Evolutionary conservation across 2,329 filamentous ascomycete genomes (phyloP).

Genomic region (Knoxdaviesia capensis): DNA sequence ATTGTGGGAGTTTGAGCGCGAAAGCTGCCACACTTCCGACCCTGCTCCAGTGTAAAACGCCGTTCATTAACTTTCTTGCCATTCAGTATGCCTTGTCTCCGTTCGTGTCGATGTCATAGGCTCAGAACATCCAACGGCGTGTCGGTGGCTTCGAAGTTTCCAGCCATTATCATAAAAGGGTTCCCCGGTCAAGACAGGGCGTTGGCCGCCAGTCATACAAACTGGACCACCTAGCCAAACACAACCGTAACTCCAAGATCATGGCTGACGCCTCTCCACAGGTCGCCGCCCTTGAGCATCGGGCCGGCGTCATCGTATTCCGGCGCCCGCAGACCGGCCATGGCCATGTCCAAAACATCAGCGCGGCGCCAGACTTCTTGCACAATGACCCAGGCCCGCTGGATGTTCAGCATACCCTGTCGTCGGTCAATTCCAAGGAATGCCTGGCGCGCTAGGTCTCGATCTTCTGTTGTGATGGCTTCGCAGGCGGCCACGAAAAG

Average conservation of each 20-base stretch:
- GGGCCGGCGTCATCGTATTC: not conserved
- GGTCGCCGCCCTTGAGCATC: slow-evolving; percentile 14
- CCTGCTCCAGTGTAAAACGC: no score
- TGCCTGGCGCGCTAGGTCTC: slow-evolving; percentile 26
- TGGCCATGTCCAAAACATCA: slow-evolving; percentile 14
- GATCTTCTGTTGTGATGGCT: slow-evolving; percentile 26
- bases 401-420: slow-evolving; percentile 47
- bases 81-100: no score
- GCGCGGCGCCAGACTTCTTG: slow-evolving; percentile 39
- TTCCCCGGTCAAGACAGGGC: no score
- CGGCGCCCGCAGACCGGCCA: slow-evolving; percentile 1
- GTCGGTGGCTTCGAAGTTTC: no score
- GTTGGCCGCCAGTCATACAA: no score
- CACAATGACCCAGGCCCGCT: slow-evolving; percentile 37
- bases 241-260: slow-evolving; percentile 39
- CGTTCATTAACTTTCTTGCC: no score
- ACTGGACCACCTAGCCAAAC: slow-evolving; percentile 23
- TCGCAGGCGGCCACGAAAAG: slow-evolving; percentile 47
- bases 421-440: slow-evolving; percentile 32
- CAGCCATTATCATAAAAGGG: no score
- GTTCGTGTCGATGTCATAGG: no score
- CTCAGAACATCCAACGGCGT: no score
- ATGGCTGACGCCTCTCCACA: slow-evolving; percentile 35
- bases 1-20: no score
- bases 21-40: no score